Evolutionary conservation across 169 alveolate species (phyloP), one percentile per base, ranked within the genome.

Genomic region (Prorocentrum cordatum): DNA sequence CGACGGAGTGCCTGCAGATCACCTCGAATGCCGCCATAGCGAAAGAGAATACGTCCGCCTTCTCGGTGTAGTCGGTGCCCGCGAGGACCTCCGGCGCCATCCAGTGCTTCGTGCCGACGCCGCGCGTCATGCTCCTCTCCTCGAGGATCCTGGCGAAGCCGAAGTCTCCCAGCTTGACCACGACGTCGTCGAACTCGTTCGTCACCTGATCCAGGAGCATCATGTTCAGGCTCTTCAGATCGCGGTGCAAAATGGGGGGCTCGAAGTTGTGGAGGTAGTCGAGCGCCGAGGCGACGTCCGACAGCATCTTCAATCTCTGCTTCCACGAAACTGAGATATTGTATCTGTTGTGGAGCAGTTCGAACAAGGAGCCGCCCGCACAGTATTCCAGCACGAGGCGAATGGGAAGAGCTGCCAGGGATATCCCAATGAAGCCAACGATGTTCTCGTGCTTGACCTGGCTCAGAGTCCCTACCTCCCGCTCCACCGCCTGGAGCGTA

Each of bases 21-120:
- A n/a, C n/a, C n/a, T n/a, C n/a, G n/a, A n/a, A n/a, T n/a, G n/a
- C n/a, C n/a, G n/a, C n/a, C n/a, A n/a, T n/a, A n/a, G n/a, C n/a
- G n/a, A n/a, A n/a, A n/a, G n/a, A n/a, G n/a, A n/a, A n/a, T 3
- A 96, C 96, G 68, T 94, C 93, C 36, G 54, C n/a, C 38, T 47
- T 75, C 29, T 47, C 91, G 27, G n/a, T 26, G 67, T 73, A 86
- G 22, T 38, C 32, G 14, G n/a, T n/a, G 42, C 47, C 38, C 16
- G 59, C 22, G 35, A 95, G 83, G 20, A 94, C 94, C 90, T 95
- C 97, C 24, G 97, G 97, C 45, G 97, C 97, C 97, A 95, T 95
- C 97, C 97, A 95, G 79, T 93, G 96, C 68, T 70, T 94, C 33
- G 97, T 95, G n/a, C n/a, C n/a, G n/a, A n/a, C n/a, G n/a, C n/a